phyloP scores from a whole-genome alignment of 495 filamentous ascomycete species.

The Amphirosellinia nigrospora region DNA sequence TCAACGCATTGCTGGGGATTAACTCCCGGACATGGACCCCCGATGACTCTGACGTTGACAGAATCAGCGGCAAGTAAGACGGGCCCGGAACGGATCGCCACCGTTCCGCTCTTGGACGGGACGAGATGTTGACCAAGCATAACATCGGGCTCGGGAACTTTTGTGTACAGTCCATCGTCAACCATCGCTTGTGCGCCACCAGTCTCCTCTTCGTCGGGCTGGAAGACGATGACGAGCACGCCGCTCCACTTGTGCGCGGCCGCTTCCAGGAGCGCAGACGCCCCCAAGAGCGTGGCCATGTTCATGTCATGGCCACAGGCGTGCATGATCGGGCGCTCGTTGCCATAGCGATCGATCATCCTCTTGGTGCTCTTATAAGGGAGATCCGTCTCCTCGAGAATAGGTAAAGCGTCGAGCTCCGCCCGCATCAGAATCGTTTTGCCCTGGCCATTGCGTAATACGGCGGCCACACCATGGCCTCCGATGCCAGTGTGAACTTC shows the following conservation, averaged over 20 bases:
- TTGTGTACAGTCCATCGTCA: neutral
- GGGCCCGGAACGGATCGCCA: neutral
- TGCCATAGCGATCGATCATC: neutral
- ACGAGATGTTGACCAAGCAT: neutral
- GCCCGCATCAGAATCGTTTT: neutral
- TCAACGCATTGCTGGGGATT: neutral
- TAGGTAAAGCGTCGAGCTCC: neutral
- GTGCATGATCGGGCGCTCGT: neutral
- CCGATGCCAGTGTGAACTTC: neutral
- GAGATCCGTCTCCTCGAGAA: neutral
- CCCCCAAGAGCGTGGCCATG: neutral
- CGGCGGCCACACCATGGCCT: neutral
- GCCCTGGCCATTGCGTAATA: neutral
- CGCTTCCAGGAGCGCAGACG: neutral
- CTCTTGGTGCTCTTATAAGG: neutral
- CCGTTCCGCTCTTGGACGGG: neutral
- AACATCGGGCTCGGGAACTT: neutral
- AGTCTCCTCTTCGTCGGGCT: neutral
- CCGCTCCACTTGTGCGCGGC: neutral
- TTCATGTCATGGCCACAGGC: neutral
- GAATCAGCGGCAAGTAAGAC: neutral
- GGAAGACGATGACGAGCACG: neutral
- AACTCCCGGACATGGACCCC: neutral
- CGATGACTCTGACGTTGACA: neutral
- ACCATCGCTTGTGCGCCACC: neutral